A percentile compares a stretch with the other conserved stretches of the same genome.
Conservation (phyloP, 106 monocot species). For the Dactylorhiza incarnata region DNA sequence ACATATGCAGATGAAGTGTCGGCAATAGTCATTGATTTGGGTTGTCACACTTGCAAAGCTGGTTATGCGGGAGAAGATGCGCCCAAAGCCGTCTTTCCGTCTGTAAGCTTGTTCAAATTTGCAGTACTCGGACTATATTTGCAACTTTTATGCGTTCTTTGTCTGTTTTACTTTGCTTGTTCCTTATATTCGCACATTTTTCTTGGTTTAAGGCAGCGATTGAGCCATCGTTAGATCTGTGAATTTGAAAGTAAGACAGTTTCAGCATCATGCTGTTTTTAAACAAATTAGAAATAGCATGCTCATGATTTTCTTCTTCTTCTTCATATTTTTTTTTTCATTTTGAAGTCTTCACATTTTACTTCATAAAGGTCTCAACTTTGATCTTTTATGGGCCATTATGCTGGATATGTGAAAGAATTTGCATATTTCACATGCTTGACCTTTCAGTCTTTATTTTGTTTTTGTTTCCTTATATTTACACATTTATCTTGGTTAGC, state of each 20-base stretch:
- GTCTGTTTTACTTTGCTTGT: too few species aligned
- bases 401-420: neutral
- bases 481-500: too few species aligned
- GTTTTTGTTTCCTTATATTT: too few species aligned
- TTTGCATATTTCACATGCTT: neutral
- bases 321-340: too few species aligned
- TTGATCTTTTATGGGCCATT: neutral
- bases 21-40: conserved; percentile 88
- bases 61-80: conserved; percentile 95
- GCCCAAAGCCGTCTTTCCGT: conserved; percentile 94
- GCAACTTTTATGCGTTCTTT: neutral
- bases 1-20: conserved; percentile 69
- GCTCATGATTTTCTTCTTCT: neutral
- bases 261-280: too few species aligned
- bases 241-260: too few species aligned
- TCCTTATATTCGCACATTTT: too few species aligned
- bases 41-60: conserved; percentile 90
- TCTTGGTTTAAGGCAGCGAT: too few species aligned
- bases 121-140: neutral
- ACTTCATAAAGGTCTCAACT: neutral
- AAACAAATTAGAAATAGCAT: too few species aligned
- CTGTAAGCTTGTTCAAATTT: conserved; percentile 37
- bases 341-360: neutral
- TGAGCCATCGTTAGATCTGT: too few species aligned
- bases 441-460: neutral